A percentile compares a stretch with the other conserved stretches of the same genome.
These are phyloP conservation scores for Mucor indicus DNA, from an alignment of 371 early-diverging fungal species.

Conservation along the genomic window DNA sequence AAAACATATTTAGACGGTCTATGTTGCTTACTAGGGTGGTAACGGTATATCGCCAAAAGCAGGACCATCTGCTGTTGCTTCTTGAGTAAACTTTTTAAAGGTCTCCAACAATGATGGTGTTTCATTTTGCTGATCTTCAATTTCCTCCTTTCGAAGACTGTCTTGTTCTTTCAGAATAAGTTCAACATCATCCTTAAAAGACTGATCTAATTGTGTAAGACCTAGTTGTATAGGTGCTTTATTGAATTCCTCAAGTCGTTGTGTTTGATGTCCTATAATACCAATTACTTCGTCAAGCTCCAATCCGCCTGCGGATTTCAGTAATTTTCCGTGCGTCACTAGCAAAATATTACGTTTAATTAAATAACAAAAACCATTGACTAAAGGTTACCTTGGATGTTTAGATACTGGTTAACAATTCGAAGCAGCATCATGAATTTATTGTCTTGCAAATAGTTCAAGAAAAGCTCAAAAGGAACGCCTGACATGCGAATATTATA, in stretches of 20 bases:
- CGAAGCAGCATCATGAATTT: constrained; percentile 83
- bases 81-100: constrained; percentile 37
- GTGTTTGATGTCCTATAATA: constrained; percentile 74
- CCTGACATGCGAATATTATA: constrained; percentile 86
- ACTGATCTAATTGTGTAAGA: constrained; percentile 29
- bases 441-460: constrained; percentile 92
- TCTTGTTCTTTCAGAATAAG: constrained; percentile 35
- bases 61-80: constrained; percentile 38
- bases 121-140: not conserved
- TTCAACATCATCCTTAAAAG: constrained; percentile 41
- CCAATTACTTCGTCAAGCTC: constrained; percentile 70
- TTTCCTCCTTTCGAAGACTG: constrained; percentile 12
- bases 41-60: constrained; percentile 50
- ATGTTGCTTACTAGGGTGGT: constrained; percentile 67
- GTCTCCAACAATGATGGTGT: constrained; percentile 33
- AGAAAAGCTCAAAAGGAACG: constrained; percentile 88
- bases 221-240: constrained; percentile 47
- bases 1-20: not conserved
- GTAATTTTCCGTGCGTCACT: constrained; percentile 33
- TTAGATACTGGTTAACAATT: constrained; percentile 89
- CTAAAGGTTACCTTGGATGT: constrained; percentile 65
- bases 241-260: constrained; percentile 83
- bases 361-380: not conserved
- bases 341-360: not conserved
- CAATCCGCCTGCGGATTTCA: constrained; percentile 37